Base-by-base conservation (phyloP, 2,329 filamentous ascomycete species). In the Epichloe sp. region DNA sequence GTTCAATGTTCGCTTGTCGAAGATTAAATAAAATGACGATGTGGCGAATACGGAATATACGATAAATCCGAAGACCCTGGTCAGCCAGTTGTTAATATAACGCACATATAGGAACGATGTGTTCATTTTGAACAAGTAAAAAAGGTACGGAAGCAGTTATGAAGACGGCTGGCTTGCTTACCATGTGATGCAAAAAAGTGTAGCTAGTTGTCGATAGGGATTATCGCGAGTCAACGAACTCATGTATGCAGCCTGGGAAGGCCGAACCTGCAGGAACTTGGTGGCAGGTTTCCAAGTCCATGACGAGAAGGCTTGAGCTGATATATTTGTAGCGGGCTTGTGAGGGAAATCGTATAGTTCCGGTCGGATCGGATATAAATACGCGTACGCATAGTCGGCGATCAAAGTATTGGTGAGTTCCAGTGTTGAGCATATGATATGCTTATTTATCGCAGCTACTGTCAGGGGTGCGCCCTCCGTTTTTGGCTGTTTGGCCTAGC, bases 161-260 rank as follows among this genome's bases (percentile, higher is more conserved):
- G 38, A 11, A 41, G 38, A 17, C 8, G n/a, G 19, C 15, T 34
- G 15, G 1, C n/a, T 53, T 57, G 67, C 77, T 55, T 72, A 95
- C 91, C 88, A 95, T 59, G 88, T 90, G 53, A 95, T 88, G 46
- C 93, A 63, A 67, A 86, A 86, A 53, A 96, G 73, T 37, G 85
- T 86, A 47, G 86, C 62, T 44, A 76, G 70, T 68, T 96, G 90
- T 57, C 91, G 80, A 58, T 73, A 79, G 52, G 85, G 73, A 62
- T 94, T 86, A 64, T 95, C 87, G 59, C 91, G 79, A 15, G 82
- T 71, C 81, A 82, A 86, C 41, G 78, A 72, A 67, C 88, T 95
- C 75, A 82, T 73, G 63, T 88, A 95, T 31, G 91, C 89, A 59
- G 83, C 86, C 56, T 83, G 70, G 44, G 80, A 80, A 1, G 91